These are phyloP conservation scores for Eimeria acervulina DNA, from an alignment of 169 alveolate genomes.

Conservation along the genomic window DNA sequence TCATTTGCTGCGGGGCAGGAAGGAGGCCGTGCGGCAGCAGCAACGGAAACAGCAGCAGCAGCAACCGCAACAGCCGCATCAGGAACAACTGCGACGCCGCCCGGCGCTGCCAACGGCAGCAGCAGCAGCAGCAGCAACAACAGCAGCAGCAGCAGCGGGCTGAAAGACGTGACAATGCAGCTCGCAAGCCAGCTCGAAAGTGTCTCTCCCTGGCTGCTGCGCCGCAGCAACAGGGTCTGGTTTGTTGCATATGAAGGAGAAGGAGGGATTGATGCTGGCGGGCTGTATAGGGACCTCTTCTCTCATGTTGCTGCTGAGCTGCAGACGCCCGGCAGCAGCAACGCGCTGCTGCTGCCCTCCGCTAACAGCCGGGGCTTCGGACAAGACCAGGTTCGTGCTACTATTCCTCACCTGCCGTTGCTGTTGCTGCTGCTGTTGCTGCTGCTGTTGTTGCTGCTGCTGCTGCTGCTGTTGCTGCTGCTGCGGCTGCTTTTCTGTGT, in stretches of 20 bases:
- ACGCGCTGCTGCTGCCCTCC: slow-evolving; percentile 90
- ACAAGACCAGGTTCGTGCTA: slow-evolving; percentile 80
- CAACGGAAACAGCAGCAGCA: not conserved
- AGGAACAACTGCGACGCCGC: not conserved
- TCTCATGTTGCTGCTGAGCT: slow-evolving; percentile 91
- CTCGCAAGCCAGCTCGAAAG: slow-evolving; percentile 86
- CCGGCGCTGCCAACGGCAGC: not conserved
- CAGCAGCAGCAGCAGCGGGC: slow-evolving; percentile 86
- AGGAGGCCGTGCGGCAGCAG: slow-evolving; percentile 68
- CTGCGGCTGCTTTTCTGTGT: too few relatives aligned
- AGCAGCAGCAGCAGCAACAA: slow-evolving; percentile 66
- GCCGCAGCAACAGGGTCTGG: slow-evolving; percentile 88
- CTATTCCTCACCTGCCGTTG: not conserved
- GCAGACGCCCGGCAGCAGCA: slow-evolving; percentile 86
- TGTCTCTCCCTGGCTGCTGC: slow-evolving; percentile 85
- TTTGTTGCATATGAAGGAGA: slow-evolving; percentile 92
- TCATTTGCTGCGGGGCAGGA: not conserved
- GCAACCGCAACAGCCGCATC: slow-evolving; percentile 81
- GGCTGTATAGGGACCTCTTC: slow-evolving; percentile 93
- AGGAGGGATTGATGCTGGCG: slow-evolving; percentile 96
- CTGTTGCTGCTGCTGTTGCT: not conserved
- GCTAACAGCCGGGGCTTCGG: slow-evolving; percentile 91
- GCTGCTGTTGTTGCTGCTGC: not conserved
- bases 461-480: too few relatives aligned
- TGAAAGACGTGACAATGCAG: slow-evolving; percentile 92